phyloP scores from a whole-genome alignment of 2,329 filamentous ascomycete species.

The Orbilia oligospora region DNA sequence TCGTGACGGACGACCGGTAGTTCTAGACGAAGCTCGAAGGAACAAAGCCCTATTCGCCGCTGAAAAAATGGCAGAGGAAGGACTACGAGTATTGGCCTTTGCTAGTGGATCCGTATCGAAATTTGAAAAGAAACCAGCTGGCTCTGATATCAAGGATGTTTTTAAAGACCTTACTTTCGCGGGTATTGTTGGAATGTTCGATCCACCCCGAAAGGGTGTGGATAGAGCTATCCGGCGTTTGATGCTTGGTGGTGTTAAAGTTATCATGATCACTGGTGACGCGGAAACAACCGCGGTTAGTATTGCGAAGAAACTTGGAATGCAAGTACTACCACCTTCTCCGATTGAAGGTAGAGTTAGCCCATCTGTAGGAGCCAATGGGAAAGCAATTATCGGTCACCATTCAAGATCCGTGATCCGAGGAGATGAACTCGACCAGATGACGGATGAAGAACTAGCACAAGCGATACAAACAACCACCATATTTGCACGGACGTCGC shows the following conservation, averaged over 20 bases:
- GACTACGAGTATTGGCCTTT: constrained; percentile 91
- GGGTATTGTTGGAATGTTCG: constrained; percentile 95
- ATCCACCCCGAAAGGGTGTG: constrained; percentile 91
- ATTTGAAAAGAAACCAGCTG: constrained; percentile 64
- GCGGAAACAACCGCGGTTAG: constrained; percentile 94
- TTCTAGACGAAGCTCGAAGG: constrained; percentile 81
- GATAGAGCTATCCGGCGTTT: constrained; percentile 88
- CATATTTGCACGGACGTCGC: constrained; percentile 95
- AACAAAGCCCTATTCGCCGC: constrained; percentile 84
- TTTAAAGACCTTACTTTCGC: constrained; percentile 90
- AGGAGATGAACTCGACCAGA: constrained; percentile 92
- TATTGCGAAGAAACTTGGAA: constrained; percentile 94
- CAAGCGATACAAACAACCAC: constrained; percentile 89
- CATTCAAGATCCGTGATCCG: constrained; percentile 79
- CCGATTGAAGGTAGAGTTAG: constrained; percentile 49
- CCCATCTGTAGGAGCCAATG: constrained; percentile 33
- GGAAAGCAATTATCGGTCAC: constrained; percentile 66
- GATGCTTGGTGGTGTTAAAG: constrained; percentile 93
- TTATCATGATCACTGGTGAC: constrained; percentile 99
- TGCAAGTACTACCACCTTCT: constrained; percentile 76
- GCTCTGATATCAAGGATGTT: constrained; percentile 75
- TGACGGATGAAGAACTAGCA: constrained; percentile 87
- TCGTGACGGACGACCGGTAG: constrained; percentile 85
- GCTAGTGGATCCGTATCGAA: constrained; percentile 80
- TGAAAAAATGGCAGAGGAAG: constrained; percentile 87